These are phyloP conservation scores for Fraxinus quadrangulata DNA, from an alignment of 257 asterid genomes.

Conservation along the genomic window DNA sequence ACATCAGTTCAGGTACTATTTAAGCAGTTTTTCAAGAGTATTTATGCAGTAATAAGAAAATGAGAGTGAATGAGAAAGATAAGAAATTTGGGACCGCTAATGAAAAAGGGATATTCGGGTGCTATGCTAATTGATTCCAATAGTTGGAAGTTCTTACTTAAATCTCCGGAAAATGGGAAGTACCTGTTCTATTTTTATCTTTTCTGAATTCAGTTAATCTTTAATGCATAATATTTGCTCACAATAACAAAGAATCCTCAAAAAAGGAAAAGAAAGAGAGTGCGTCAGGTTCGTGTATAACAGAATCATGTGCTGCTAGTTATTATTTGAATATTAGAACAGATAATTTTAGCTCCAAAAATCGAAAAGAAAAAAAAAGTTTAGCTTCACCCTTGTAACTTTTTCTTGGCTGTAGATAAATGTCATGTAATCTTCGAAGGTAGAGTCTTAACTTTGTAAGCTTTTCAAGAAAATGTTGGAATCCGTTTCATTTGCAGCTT, in stretches of 20 bases:
- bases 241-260: neutral
- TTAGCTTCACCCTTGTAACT: neutral
- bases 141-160: neutral
- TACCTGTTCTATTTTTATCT: neutral
- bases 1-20: slow-evolving; percentile 47
- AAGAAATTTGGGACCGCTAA: no score
- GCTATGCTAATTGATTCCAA: neutral
- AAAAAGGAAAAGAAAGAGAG: neutral
- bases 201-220: neutral
- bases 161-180: neutral
- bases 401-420: neutral
- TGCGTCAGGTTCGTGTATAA: neutral
- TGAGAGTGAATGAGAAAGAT: no score
- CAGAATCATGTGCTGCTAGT: neutral
- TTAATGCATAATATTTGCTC: neutral
- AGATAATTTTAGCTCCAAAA: neutral
- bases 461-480: neutral
- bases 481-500: neutral
- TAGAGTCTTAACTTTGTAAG: neutral
- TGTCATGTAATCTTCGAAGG: neutral
- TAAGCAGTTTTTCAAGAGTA: neutral
- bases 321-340: neutral
- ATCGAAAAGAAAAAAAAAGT: neutral
- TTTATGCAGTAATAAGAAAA: neutral
- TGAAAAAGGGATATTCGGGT: neutral